These are phyloP conservation scores for Diospyros kaki DNA, from an alignment of 148 eudicot genomes.

Conservation along the genomic window DNA sequence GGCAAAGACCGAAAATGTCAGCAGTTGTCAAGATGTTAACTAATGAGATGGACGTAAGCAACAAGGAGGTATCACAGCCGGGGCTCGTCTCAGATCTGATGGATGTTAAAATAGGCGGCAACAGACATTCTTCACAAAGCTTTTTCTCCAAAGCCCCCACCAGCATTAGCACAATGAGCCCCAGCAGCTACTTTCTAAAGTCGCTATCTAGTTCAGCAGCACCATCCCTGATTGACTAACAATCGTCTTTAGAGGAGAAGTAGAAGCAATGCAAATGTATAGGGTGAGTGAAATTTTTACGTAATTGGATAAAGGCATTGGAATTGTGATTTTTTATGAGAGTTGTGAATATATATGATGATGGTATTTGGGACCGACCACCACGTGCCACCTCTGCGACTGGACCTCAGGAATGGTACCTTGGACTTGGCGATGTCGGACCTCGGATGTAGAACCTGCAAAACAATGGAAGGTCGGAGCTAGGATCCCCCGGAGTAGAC, in stretches of 20 bases:
- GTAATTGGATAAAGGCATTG: no score
- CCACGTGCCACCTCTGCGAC: no score
- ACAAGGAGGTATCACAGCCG: slow-evolving; percentile 32
- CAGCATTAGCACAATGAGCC: slow-evolving; percentile 17
- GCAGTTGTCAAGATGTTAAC: slow-evolving; percentile 37
- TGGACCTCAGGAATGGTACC: no score
- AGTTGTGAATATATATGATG: neutral
- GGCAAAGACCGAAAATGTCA: slow-evolving; percentile 56
- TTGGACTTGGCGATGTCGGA: no score
- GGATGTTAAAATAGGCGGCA: slow-evolving; percentile 33
- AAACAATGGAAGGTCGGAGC: no score
- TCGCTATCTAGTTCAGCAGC: no score
- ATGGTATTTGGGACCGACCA: no score
- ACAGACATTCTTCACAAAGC: slow-evolving; percentile 12
- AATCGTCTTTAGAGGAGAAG: neutral
- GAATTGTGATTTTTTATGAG: neutral
- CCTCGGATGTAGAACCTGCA: no score
- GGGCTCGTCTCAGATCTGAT: slow-evolving; percentile 41
- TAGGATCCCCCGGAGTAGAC: no score
- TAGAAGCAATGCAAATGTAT: neutral
- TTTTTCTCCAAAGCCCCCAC: slow-evolving; percentile 12
- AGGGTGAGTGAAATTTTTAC: no score
- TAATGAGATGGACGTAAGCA: slow-evolving; percentile 17
- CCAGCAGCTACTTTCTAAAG: neutral
- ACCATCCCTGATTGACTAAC: neutral